Percentiles rank a stretch among this genome's conserved stretches.
Conservation (phyloP, 2,329 filamentous ascomycete genomes). For the Cordyceps cateniannulata region DNA sequence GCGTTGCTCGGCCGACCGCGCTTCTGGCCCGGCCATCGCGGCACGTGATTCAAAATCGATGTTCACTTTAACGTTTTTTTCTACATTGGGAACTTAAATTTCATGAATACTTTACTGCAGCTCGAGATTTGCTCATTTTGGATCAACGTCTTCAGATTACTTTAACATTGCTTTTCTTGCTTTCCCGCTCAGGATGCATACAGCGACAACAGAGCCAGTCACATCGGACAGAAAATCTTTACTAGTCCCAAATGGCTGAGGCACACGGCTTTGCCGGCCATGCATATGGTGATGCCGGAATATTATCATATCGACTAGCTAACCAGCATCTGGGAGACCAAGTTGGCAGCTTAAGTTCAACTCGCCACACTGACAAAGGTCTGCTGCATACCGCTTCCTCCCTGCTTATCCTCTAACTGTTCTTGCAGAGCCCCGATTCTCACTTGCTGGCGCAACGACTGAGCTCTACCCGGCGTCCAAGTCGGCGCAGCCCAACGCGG, state of each 20-base stretch:
- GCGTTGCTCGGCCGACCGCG: constrained; percentile 25
- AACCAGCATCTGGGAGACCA: constrained; percentile 17
- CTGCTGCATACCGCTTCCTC: neutral
- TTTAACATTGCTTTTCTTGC: neutral
- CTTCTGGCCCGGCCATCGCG: neutral
- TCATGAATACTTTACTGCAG: neutral
- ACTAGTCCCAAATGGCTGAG: constrained; percentile 32
- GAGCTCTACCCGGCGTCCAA: constrained; percentile 30
- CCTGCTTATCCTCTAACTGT: neutral
- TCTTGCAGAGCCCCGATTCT: constrained; percentile 25
- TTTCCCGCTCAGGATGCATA: constrained; percentile 26
- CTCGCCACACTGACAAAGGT: constrained; percentile 23
- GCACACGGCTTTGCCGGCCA: constrained; percentile 25
- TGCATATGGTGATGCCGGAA: constrained; percentile 27
- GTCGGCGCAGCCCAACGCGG: constrained; percentile 16
- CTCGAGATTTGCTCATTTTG: neutral
- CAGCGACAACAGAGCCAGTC: constrained; percentile 20
- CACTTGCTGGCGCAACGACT: constrained; percentile 25
- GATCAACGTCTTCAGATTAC: neutral
- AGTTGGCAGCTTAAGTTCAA: constrained; percentile 25
- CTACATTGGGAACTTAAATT: neutral
- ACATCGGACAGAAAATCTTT: constrained; percentile 24
- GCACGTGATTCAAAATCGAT: neutral
- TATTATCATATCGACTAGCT: constrained; percentile 25
- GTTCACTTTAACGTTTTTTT: neutral